A percentile compares a stretch with the other conserved stretches of the same genome.
Evolutionary conservation across 2,329 filamentous ascomycete genomes (phyloP).

Genomic region (Aureobasidium sp.): DNA sequence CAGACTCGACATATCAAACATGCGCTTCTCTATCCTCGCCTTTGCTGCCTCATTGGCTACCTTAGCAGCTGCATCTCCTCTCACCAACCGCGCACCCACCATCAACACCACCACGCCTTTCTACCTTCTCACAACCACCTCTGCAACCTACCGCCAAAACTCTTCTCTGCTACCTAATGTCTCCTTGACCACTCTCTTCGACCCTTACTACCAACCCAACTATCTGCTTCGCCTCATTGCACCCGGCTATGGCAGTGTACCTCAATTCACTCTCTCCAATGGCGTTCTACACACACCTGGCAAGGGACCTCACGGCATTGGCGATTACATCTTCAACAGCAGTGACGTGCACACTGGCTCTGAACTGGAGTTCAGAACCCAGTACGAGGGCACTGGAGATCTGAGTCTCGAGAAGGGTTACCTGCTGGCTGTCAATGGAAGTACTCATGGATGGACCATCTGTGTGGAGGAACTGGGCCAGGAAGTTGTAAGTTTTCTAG

Average conservation of each 20-base stretch:
- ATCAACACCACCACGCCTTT: constrained; percentile 22
- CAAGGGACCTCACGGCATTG: constrained; percentile 22
- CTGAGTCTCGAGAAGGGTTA: constrained; percentile 29
- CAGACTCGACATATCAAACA: neutral
- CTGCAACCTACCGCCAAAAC: constrained; percentile 19
- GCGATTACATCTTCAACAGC: constrained; percentile 25
- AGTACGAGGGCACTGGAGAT: constrained; percentile 12
- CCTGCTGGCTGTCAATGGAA: constrained; percentile 28
- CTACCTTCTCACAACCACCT: constrained; percentile 32
- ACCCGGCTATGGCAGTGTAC: constrained; percentile 31
- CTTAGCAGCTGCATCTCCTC: constrained; percentile 12
- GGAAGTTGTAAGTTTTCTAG: constrained; percentile 25
- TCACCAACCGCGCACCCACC: neutral
- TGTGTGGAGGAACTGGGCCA: constrained; percentile 26
- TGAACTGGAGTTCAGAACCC: constrained; percentile 27
- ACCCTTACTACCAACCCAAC: constrained; percentile 26
- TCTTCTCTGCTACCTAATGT: constrained; percentile 28
- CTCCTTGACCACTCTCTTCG: constrained; percentile 31
- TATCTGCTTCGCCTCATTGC: constrained; percentile 31
- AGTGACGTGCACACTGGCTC: constrained; percentile 21
- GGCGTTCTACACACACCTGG: constrained; percentile 27
- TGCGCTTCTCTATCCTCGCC: constrained; percentile 6
- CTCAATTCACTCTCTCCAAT: constrained; percentile 29
- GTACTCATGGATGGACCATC: constrained; percentile 31
- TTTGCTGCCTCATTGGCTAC: constrained; percentile 6